phyloP scores from a whole-genome alignment of 441 rosid genomes.

The Adansonia grandidieri region DNA sequence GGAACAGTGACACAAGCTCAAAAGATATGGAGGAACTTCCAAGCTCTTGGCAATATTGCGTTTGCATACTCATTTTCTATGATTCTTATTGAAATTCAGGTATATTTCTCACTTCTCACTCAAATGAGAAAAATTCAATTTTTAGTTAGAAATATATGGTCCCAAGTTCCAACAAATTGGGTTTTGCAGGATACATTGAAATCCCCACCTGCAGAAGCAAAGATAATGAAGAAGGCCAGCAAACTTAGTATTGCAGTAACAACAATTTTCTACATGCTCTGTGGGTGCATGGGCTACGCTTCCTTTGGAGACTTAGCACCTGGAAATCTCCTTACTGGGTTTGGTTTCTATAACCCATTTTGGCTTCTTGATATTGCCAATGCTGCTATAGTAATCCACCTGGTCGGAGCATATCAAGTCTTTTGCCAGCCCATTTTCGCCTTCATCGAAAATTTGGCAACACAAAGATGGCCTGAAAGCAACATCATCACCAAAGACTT shows the following conservation, averaged over 20 bases:
- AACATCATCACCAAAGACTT: constrained; percentile 52
- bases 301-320: constrained; percentile 84
- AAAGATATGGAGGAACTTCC: constrained; percentile 54
- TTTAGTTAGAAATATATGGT: too few species aligned
- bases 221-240: constrained; percentile 70
- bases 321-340: constrained; percentile 87
- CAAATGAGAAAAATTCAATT: neutral
- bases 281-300: constrained; percentile 84
- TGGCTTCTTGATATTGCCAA: constrained; percentile 86
- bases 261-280: constrained; percentile 66
- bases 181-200: constrained; percentile 68
- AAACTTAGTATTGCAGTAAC: constrained; percentile 59
- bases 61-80: constrained; percentile 49
- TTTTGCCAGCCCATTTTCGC: constrained; percentile 72
- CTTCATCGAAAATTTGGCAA: constrained; percentile 62
- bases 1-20: constrained; percentile 44
- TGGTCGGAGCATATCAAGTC: constrained; percentile 89
- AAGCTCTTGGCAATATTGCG: constrained; percentile 52
- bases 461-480: constrained; percentile 62
- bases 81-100: constrained; percentile 57
- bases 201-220: constrained; percentile 74
- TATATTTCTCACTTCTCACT: neutral
- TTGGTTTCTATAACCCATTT: constrained; percentile 83
- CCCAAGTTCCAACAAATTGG: neutral
- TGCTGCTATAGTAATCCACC: constrained; percentile 72